Percentiles rank a stretch among this genome's conserved stretches.
phyloP scores from a whole-genome alignment of 257 asterid genomes.

The Solanum piurae region DNA sequence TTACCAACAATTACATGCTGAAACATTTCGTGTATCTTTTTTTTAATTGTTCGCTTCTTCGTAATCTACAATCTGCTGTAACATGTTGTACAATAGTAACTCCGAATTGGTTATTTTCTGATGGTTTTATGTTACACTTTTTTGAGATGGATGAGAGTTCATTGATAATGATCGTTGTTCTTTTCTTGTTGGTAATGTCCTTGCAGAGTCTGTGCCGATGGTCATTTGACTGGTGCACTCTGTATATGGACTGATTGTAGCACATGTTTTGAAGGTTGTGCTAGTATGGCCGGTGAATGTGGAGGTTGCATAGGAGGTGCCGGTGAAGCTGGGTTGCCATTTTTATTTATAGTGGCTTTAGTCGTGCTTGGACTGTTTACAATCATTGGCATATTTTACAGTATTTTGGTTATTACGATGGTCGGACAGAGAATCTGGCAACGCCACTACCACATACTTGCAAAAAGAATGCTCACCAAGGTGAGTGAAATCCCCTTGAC shows the following conservation, averaged over 20 bases:
- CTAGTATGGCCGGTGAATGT: conserved; percentile 66
- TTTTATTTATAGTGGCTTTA: conserved; percentile 61
- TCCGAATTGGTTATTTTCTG: neutral
- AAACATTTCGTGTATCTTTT: neutral
- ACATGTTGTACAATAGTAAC: neutral
- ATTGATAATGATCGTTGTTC: neutral
- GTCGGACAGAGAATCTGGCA: conserved; percentile 98
- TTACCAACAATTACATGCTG: neutral
- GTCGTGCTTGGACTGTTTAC: conserved; percentile 78
- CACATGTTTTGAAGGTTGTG: conserved; percentile 86
- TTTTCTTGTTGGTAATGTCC: neutral
- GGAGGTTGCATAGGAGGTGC: conserved; percentile 96
- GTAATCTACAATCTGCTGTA: neutral
- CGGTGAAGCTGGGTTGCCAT: conserved; percentile 95
- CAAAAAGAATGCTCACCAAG: conserved; percentile 89
- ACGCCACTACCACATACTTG: conserved; percentile 92
- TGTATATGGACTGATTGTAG: conserved; percentile 98
- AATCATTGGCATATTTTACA: conserved; percentile 77
- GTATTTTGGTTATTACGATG: conserved; percentile 84
- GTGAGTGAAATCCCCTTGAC: conserved; percentile 28
- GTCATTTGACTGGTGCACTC: conserved; percentile 96
- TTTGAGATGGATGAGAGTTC: neutral
- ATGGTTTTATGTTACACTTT: neutral
- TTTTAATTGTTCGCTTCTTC: neutral
- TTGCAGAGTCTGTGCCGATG: conserved; percentile 84